Evolutionary conservation across 352 stramenopile genomes (phyloP), one percentile per base, ranked within the genome.

Genomic region (Phytophthora pseudosyringae): DNA sequence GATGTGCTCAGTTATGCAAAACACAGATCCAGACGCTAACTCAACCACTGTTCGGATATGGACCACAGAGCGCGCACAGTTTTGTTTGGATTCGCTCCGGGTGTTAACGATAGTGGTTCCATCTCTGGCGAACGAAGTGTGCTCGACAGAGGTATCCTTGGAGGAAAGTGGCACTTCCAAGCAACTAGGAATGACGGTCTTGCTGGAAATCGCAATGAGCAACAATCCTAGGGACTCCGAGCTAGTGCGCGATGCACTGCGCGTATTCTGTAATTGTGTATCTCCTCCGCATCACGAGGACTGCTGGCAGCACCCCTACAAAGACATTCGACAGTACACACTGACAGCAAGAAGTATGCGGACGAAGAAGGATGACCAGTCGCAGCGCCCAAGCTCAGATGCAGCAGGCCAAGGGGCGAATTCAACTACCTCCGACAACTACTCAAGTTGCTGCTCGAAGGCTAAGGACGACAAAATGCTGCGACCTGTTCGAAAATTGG

Each of bases 191-290:
- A 81, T 94, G 25, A 75, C 82, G 0, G 88, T 96, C 13, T 60
- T 96, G 40, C 68, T 96, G 10, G 83, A 96, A 41, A 83, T 92
- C 32, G 83, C 84, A 1, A 89, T 84, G 75, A 94, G 82, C 47
- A 86, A 54, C 25, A 93, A 92, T 43, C 48, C 71, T 2, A 71
- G 88, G 36, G 84, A 96, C 54, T 93, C 85, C 0, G 83, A 89
- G 46, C 50, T 94, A 31, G 81, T 96, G 11, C 81, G 86, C 7
- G 83, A 90, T 41, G 82, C 82, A 3, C 67, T 96, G 8, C 67
- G 78, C 12, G 84, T 96, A 0, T 86, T 96, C 51, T 94, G 88
- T 68, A 93, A 93, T 41, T 94, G 88, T 53, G 88, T 96, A 11
- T 91, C 80, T 2, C 80, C 85, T 29, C 87, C 85, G 28, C 83